Conservation (phyloP, 139 green algal genomes). For the Pseudopediastrum boryanum region DNA sequence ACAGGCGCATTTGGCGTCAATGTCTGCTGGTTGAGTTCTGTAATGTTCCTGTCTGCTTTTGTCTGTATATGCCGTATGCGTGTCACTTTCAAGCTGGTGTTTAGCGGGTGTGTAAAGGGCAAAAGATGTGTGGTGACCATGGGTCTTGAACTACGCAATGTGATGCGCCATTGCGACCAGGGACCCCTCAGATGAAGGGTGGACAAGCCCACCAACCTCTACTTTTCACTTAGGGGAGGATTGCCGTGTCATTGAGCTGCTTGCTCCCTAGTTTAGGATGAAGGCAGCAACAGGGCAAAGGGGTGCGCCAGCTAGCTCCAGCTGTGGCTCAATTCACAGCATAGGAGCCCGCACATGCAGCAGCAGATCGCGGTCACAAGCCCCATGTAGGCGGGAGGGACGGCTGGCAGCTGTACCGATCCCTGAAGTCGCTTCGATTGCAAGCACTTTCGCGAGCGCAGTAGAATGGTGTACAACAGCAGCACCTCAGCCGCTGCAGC, state of each 20-base stretch:
- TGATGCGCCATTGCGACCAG: too few species aligned
- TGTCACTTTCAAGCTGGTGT: too few species aligned
- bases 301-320: neutral
- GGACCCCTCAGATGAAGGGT: too few species aligned
- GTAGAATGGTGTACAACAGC: slow-evolving; percentile 14
- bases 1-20: too few species aligned
- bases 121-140: too few species aligned
- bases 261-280: neutral
- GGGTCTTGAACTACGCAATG: too few species aligned
- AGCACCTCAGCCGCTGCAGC: slow-evolving; percentile 31
- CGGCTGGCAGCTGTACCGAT: neutral
- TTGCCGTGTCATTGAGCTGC: neutral
- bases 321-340: neutral
- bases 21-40: too few species aligned
- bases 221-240: too few species aligned
- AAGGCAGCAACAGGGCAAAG: neutral
- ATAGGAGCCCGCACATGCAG: neutral
- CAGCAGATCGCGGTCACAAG: neutral
- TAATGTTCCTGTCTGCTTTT: too few species aligned
- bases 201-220: too few species aligned
- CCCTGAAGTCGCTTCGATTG: slow-evolving; percentile 31
- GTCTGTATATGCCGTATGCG: too few species aligned
- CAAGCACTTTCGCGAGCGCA: slow-evolving; percentile 29
- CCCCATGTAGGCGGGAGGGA: neutral
- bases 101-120: too few species aligned